Evolutionary conservation across 1,284 basidiomycete species (phyloP).

Genomic region (Inonotus obliquus): DNA sequence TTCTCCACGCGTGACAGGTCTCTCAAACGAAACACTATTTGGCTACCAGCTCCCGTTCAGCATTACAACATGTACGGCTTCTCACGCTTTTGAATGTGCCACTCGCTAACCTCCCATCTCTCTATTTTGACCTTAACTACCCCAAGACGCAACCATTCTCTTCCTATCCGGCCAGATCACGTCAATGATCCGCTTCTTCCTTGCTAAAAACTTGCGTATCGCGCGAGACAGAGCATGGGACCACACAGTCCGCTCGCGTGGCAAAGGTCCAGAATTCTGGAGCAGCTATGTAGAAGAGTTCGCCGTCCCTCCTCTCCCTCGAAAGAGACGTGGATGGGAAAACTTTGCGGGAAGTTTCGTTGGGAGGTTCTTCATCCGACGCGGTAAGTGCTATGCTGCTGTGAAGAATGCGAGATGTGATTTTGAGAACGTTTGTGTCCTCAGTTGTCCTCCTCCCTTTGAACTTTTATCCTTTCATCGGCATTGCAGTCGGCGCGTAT

Average conservation of each 20-base stretch:
- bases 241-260: constrained; percentile 74
- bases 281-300: constrained; percentile 85
- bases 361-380: constrained; percentile 44
- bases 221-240: constrained; percentile 75
- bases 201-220: constrained; percentile 71
- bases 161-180: constrained; percentile 72
- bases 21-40: constrained; percentile 59
- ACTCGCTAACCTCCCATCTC: neutral
- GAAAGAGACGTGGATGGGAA: constrained; percentile 30
- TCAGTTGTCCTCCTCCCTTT: constrained; percentile 68
- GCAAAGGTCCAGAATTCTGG: constrained; percentile 83
- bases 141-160: constrained; percentile 69
- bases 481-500: constrained; percentile 58
- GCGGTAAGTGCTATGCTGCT: constrained; percentile 34
- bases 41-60: constrained; percentile 62
- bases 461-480: constrained; percentile 66
- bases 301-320: constrained; percentile 57
- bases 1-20: constrained; percentile 59
- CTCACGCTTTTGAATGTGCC: neutral
- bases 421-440: neutral
- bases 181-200: constrained; percentile 72
- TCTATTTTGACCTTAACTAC: neutral
- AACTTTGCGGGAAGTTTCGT: constrained; percentile 45
- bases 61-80: constrained; percentile 56
- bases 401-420: neutral